Evolutionary conservation across 1,284 basidiomycete genomes (phyloP), one percentile per base, ranked within the genome.

Genomic region (Macrocystidia cucumis): DNA sequence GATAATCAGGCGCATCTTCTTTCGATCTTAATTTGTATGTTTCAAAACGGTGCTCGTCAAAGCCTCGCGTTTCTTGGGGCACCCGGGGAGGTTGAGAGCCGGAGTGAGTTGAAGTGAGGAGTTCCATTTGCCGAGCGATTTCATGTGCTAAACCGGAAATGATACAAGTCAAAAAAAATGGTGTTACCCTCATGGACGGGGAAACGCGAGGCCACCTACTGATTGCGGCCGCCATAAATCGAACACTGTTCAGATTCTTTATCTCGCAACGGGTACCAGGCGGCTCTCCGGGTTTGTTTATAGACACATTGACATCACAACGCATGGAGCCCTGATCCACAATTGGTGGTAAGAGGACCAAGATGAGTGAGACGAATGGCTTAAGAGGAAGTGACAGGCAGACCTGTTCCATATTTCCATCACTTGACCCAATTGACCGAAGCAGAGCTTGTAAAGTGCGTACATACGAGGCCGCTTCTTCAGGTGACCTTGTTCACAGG

Each of bases 341-440:
- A 16, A 32, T 7, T 11, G 17, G 19, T 32, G 27, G 25, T n/a
- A n/a, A n/a, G n/a, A n/a, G n/a, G 34, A 24, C 27, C 7, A 19
- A 21, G 20, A 30, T 4, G 32, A 27, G 4, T n/a, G 11, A 11
- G 5, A n/a, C n/a, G n/a, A n/a, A 5, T 33, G 12, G 12, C 13
- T 8, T 16, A 29, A 6, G 16, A 28, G 18, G 12, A 18, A 29
- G 21, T 14, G 19, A 8, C 13, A 24, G n/a, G 26, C 57, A 44
- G 57, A 90, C 92, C 57, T 92, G 81, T 49, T 99, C 95, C 96
- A 98, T 98, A 53, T 96, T 96, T 0, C 91, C 93, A 54, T 96
- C 91, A 34, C 90, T 91, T 0, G 89, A 81, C 0, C 90, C 91
- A 3, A 96, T 69, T 6, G 86, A 70, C 5, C 93, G 75, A 9